Evolutionary conservation across 163 green algal genomes (phyloP), one percentile per base, ranked within the genome.

Genomic region (Prototheca stagnorum): DNA sequence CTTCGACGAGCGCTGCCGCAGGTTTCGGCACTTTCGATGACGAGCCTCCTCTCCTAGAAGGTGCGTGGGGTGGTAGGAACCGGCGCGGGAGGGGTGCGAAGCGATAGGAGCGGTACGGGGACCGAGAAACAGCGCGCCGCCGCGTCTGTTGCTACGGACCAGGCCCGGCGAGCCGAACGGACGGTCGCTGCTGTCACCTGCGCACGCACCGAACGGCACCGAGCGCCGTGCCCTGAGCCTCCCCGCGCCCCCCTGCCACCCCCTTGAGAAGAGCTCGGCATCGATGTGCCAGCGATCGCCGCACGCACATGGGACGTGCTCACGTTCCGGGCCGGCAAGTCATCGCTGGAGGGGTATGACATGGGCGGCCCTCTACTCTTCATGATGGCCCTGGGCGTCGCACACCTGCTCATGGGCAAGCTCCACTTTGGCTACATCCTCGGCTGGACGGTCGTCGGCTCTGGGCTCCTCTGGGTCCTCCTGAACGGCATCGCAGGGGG

Each of bases 391-490:
- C 59, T 95, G 25, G 80, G 64, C 6, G 54, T 69, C 2, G 62
- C 85, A 16, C 82, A 93, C 52, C 57, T 93, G 24, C 56, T 95
- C 70, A 82, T 92, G 54, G 84, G 79, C 39, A 92, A 91, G 60
- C 63, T 93, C 21, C 84, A 95, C 56, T 93, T 94, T 68, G 85
- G 85, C 16, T 74, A 92, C 44, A 88, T 93, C 39, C 64, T 94
- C 20, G 85, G 85, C 14, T 95, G 85, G 85, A 86, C 64, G 33
- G 74, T 90, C 5, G 69, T 89, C n/a, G 74, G 73, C 41, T 78
- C 66, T 7, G 48, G 69, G 5, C 49, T 82, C 27, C 49, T 92
- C 21, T 92, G 74, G 67, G 89, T 86, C 52, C 56, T 93, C 19
- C 62, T 86, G 12, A 84, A 84, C 51, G 75, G 79, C 56, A 62